Evolutionary conservation across 176 grass and related monocot genomes (phyloP).

Genomic region (Raddia guianensis): DNA sequence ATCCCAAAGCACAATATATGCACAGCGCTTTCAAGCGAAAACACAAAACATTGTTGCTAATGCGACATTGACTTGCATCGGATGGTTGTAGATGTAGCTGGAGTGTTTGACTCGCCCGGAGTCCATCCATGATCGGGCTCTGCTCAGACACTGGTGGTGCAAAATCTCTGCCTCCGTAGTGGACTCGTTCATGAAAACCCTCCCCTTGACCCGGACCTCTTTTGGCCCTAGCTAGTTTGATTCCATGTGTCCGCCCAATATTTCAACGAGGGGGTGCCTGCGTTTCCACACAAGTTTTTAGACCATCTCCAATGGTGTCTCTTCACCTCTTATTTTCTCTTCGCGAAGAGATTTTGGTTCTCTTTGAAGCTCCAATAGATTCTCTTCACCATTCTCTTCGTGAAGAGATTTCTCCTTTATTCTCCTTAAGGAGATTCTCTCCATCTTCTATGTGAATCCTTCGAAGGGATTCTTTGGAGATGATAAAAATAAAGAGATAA

Average conservation of each 20-base stretch:
- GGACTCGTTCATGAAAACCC: slow-evolving; percentile 12
- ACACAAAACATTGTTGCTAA: not conserved
- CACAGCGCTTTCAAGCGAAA: not conserved
- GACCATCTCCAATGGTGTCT: too few species aligned
- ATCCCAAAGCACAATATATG: not conserved
- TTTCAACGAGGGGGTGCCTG: not conserved
- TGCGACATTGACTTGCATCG: not conserved
- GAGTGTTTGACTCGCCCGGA: not conserved
- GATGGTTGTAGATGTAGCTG: not conserved
- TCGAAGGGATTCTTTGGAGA: too few species aligned
- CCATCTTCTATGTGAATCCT: too few species aligned
- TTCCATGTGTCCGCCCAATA: not conserved
- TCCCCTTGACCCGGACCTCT: not conserved
- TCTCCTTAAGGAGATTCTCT: too few species aligned
- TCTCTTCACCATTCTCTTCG: too few species aligned
- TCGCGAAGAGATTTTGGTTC: too few species aligned
- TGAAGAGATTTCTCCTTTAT: too few species aligned
- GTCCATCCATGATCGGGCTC: not conserved
- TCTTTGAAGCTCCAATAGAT: too few species aligned
- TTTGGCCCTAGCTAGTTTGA: not conserved
- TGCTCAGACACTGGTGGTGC: not conserved
- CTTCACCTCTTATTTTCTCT: too few species aligned
- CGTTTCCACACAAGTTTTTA: too few species aligned
- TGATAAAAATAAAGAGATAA: too few species aligned
- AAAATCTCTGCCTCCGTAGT: not conserved